Conservation (phyloP, 768 basidiomycete genomes). For the Suillus decipiens region DNA sequence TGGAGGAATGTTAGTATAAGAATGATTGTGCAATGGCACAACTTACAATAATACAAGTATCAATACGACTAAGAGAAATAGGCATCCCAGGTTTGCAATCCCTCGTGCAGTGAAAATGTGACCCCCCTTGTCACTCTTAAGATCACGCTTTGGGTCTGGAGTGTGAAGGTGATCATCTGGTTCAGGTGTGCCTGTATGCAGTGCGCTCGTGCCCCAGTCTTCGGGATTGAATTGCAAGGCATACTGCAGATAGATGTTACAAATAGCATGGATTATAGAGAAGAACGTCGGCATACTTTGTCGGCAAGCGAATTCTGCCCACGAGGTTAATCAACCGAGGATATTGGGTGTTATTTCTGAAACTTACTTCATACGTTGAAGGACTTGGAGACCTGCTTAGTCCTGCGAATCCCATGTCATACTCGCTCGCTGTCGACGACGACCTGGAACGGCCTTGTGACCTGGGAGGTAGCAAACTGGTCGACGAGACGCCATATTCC, state of each 20-base stretch:
- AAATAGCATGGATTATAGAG: neutral
- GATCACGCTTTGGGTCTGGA: slow-evolving; percentile 57
- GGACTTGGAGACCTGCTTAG: slow-evolving; percentile 29
- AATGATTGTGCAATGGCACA: neutral
- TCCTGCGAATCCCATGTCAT: slow-evolving; percentile 18
- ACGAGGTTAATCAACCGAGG: neutral
- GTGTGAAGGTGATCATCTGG: slow-evolving; percentile 67
- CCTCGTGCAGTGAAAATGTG: slow-evolving; percentile 63
- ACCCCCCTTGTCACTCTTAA: slow-evolving; percentile 56
- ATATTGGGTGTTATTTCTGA: neutral
- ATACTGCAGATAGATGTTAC: slow-evolving; percentile 32
- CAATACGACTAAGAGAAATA: slow-evolving; percentile 53
- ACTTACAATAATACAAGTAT: slow-evolving; percentile 61
- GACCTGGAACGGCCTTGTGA: slow-evolving; percentile 18
- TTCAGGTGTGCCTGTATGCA: slow-evolving; percentile 48
- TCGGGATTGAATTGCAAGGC: slow-evolving; percentile 45
- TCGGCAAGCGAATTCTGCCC: slow-evolving; percentile 31
- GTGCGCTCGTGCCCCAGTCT: slow-evolving; percentile 48
- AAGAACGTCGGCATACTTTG: slow-evolving; percentile 17
- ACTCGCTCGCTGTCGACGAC: slow-evolving; percentile 21
- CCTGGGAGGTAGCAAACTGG: slow-evolving; percentile 26
- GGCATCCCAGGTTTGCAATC: slow-evolving; percentile 65
- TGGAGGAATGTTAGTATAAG: neutral
- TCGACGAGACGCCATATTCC: slow-evolving; percentile 30
- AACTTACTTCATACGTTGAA: slow-evolving; percentile 28